These are phyloP conservation scores for Cutaneotrichosporon mucoides DNA, from an alignment of 1,284 basidiomycete genomes.

Conservation along the genomic window DNA sequence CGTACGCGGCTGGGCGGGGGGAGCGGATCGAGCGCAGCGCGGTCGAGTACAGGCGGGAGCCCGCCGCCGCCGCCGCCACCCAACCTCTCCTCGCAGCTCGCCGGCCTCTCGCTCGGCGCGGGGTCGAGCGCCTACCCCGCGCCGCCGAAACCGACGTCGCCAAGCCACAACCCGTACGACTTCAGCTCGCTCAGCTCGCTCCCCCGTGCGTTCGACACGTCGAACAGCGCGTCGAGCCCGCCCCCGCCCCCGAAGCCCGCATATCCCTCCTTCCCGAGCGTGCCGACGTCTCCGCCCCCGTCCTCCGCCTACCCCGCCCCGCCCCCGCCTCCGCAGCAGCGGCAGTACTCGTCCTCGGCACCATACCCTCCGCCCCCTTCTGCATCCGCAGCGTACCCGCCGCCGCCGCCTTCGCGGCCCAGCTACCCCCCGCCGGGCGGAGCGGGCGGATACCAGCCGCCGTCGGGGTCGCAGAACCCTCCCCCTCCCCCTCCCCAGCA, in stretches of 20 bases:
- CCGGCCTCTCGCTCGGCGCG: constrained; percentile 17
- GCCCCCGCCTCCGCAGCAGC: constrained; percentile 25
- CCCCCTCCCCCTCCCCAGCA: not conserved
- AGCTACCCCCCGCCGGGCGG: constrained; percentile 9
- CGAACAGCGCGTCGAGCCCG: not conserved
- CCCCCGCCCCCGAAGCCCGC: constrained; percentile 16
- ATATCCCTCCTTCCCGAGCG: constrained; percentile 50
- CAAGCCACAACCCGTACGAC: constrained; percentile 36
- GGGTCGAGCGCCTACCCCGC: not conserved
- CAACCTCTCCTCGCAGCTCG: constrained; percentile 33
- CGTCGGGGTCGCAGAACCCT: not conserved
- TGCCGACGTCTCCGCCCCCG: constrained; percentile 20
- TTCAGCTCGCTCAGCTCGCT: constrained; percentile 31
- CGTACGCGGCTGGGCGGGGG: constrained; percentile 37
- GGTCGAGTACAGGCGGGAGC: constrained; percentile 1
- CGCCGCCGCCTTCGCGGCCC: constrained; percentile 8
- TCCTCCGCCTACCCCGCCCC: constrained; percentile 14
- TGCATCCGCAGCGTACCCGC: constrained; percentile 12
- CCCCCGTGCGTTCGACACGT: constrained; percentile 29
- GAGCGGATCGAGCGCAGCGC: constrained; percentile 2
- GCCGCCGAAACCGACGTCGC: not conserved
- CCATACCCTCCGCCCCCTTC: constrained; percentile 21
- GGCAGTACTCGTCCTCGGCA: constrained; percentile 16
- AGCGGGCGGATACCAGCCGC: too few relatives aligned
- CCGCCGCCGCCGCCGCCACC: constrained; percentile 13